Conservation (phyloP, 768 basidiomycete genomes). For the Psilocybe azurescens region DNA sequence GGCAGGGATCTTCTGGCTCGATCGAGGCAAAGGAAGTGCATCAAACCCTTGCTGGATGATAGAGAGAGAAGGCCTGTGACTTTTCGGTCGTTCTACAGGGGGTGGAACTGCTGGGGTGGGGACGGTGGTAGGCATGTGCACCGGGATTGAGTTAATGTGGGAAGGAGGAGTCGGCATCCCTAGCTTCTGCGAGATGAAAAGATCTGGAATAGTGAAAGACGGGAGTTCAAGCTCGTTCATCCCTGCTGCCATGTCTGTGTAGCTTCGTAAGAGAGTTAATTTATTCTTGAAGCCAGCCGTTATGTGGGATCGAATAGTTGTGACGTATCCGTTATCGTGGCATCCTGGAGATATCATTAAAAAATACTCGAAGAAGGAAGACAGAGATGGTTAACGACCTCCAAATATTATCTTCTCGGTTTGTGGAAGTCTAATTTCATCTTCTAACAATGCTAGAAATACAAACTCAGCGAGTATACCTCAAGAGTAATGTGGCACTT, state of each 20-base stretch:
- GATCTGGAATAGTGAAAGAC: conserved; percentile 53
- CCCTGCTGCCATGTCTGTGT: conserved; percentile 62
- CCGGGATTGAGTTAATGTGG: conserved; percentile 15
- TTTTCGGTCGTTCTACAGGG: conserved; percentile 9
- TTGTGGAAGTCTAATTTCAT: conserved; percentile 66
- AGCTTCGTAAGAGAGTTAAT: conserved; percentile 67
- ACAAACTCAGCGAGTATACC: conserved; percentile 4
- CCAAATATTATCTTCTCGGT: conserved; percentile 72
- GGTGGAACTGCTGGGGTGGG: conserved; percentile 9
- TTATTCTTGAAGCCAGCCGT: conserved; percentile 70
- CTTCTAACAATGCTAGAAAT: conserved; percentile 54
- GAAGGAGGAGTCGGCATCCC: conserved; percentile 20
- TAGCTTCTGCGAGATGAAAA: conserved; percentile 67
- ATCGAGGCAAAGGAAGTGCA: conserved; percentile 30
- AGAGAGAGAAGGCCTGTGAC: conserved; percentile 15
- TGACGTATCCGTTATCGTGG: conserved; percentile 77
- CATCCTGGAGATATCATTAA: conserved; percentile 49
- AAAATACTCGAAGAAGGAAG: neutral
- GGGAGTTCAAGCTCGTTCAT: conserved; percentile 64
- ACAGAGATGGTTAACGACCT: conserved; percentile 42
- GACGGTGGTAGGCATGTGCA: conserved; percentile 14
- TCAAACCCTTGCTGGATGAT: conserved; percentile 28
- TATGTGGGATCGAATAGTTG: conserved; percentile 63
- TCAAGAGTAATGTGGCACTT: conserved; percentile 22
- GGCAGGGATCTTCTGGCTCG: conserved; percentile 23